These are phyloP conservation scores for Ceratocystis lukuohia DNA, from an alignment of 2,329 filamentous ascomycete genomes.

Conservation along the genomic window DNA sequence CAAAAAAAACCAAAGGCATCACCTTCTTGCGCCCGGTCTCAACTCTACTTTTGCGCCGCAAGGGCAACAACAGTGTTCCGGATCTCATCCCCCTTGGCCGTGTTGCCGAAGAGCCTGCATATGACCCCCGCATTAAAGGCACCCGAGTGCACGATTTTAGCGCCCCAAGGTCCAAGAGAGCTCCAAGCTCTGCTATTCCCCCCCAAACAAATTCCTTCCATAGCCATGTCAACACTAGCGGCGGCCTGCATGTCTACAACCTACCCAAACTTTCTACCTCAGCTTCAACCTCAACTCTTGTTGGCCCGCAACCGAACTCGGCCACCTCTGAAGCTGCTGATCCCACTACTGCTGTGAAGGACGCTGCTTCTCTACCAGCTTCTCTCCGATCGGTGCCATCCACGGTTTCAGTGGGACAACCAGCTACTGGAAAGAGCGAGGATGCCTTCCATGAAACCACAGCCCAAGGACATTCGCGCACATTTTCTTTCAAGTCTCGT, in stretches of 20 bases:
- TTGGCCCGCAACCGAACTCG: background rate
- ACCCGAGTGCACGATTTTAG: constrained; percentile 54
- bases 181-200: constrained; percentile 12
- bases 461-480: background rate
- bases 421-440: background rate
- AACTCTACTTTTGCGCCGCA: constrained; percentile 43
- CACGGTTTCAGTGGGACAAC: background rate
- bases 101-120: constrained; percentile 33
- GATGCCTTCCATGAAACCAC: background rate
- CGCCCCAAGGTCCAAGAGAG: constrained; percentile 36
- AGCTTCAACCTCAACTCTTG: constrained; percentile 6
- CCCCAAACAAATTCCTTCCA: constrained; percentile 7
- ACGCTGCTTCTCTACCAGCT: constrained; percentile 5
- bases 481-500: constrained; percentile 23
- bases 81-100: constrained; percentile 31
- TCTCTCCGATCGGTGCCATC: constrained; percentile 15
- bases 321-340: background rate
- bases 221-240: background rate
- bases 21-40: constrained; percentile 48
- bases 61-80: constrained; percentile 36
- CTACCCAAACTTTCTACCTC: constrained; percentile 12
- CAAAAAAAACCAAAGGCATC: constrained; percentile 39
- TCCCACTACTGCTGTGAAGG: constrained; percentile 6
- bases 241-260: background rate
- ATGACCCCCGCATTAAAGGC: constrained; percentile 51